Conservation (phyloP, 129 eudicot species). For the Centrapalus pauciflorus region DNA sequence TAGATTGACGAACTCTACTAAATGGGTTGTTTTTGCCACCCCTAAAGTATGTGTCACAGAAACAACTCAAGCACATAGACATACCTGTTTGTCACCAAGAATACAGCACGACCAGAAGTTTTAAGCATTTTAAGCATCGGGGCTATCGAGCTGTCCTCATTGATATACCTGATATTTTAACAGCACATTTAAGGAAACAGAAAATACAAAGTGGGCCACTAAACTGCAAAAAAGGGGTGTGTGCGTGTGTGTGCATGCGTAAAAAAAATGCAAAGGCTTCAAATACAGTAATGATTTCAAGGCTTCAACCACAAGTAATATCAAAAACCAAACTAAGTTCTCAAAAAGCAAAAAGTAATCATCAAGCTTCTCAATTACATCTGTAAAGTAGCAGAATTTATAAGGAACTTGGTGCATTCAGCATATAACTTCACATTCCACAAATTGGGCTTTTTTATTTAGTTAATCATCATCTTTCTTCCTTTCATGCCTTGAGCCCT, state of each 20-base stretch:
- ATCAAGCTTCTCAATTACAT: not conserved
- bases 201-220: not conserved
- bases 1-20: not conserved
- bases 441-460: not conserved
- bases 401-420: not conserved
- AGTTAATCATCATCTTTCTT: not conserved
- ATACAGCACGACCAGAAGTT: slow-evolving; percentile 79
- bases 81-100: slow-evolving; percentile 96
- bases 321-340: not conserved
- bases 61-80: not conserved
- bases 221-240: not conserved
- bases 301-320: not conserved
- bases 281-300: not conserved
- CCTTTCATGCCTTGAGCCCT: no score
- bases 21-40: not conserved
- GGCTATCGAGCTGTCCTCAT: slow-evolving; percentile 65
- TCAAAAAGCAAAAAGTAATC: not conserved
- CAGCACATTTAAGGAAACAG: not conserved
- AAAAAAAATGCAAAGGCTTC: not conserved
- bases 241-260: not conserved
- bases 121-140: slow-evolving; percentile 88
- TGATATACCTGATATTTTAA: slow-evolving; percentile 60
- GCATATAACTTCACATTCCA: not conserved
- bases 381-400: not conserved
- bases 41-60: not conserved